Base-by-base conservation (phyloP, 495 filamentous ascomycete species). In the Annulohypoxylon moriforme region DNA sequence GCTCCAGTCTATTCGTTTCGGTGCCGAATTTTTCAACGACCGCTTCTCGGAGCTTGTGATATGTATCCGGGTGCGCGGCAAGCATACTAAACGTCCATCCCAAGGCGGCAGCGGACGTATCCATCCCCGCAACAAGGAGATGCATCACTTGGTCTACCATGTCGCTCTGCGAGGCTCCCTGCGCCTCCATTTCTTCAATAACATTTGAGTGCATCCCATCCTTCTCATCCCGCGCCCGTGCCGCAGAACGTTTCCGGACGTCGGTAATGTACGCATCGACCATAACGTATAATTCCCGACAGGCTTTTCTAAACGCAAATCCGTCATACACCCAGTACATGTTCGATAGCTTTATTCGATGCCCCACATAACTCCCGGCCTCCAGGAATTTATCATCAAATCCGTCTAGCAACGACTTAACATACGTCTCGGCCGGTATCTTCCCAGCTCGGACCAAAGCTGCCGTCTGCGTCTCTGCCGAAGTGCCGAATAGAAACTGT, bases 401-500 rank as follows among this genome's bases (percentile, higher is more conserved):
- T 1, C 66, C 44, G 29, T 76, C 75, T 5, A 65, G 50, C 1
- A 65, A 24, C 34, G 62, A 65, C 36, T 65, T 65, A 44, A 77
- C 60, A 60, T 76, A 63, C 22, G 46, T 57, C 31, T 69, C 69
- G n/a, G 70, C 24, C 0, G 62, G 62, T 10, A 65, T 56, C 34
- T 57, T 65, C n/a, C 62, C 62, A 9, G 62, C 62, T n/a, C 50
- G 49, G 34, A 65, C 62, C 6, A 65, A 47, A 1, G 62, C 62
- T 25, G 62, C 62, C n/a, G 62, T 65, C 25, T 34, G 75, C 4
- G 62, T 57, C n/a, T 65, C 62, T 1, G 62, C 62, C 4, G 80
- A 80, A 24, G 74, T 65, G 16, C 89, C 89, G 73, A 92, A 90
- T 14, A 91, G 82, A 69, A 92, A 89, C 47, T 90, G 87, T 0